These are phyloP conservation scores for Cladosporium sp. DNA, from an alignment of 2,329 filamentous ascomycete genomes.

Conservation along the genomic window DNA sequence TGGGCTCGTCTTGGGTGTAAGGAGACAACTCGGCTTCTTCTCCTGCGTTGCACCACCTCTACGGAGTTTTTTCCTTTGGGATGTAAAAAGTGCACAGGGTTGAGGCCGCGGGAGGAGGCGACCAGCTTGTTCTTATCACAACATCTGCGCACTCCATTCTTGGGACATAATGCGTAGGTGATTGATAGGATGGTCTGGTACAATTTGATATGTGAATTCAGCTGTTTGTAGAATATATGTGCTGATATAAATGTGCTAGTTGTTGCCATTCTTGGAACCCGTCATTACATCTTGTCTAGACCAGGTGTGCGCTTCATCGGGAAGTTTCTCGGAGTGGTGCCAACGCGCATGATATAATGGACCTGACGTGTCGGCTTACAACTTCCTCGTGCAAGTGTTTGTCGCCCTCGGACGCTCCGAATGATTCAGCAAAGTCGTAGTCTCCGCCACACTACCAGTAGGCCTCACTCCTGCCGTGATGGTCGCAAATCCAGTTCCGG, in stretches of 20 bases:
- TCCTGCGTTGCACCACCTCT: constrained; percentile 6
- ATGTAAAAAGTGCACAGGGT: constrained; percentile 10
- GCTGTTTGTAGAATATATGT: not conserved
- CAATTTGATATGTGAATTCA: not conserved
- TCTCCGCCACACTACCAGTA: not conserved
- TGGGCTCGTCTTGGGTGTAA: constrained; percentile 8
- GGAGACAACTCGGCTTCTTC: not conserved
- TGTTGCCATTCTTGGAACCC: not conserved
- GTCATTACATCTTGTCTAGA: not conserved
- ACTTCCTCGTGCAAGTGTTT: constrained; percentile 14
- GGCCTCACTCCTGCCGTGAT: constrained; percentile 10
- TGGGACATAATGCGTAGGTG: not conserved
- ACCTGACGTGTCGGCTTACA: not conserved
- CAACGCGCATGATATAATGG: too few species aligned
- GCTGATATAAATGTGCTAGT: not conserved
- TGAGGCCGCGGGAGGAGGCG: constrained; percentile 13
- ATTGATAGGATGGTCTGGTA: not conserved
- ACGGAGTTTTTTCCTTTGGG: constrained; percentile 15
- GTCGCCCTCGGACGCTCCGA: constrained; percentile 14
- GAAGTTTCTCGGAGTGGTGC: not conserved
- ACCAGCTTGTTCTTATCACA: not conserved
- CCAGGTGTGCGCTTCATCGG: not conserved
- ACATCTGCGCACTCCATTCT: not conserved
- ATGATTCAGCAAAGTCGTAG: constrained; percentile 8
- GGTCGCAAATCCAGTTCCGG: not conserved